Evolutionary conservation across 1,284 basidiomycete genomes (phyloP).

Genomic region (Singerocomus inundabilis): DNA sequence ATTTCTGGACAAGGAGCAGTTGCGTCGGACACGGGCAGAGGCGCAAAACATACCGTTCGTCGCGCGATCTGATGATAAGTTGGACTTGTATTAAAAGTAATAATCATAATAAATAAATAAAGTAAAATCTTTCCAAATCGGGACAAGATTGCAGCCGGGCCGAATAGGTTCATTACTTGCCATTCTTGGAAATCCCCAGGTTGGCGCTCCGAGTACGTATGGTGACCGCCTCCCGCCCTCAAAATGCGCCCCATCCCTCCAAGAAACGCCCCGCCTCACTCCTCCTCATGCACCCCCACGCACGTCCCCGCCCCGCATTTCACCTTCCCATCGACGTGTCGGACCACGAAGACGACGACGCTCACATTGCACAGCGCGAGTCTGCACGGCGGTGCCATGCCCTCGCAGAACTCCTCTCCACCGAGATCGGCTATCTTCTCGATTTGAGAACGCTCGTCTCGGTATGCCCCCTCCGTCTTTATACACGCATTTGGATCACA

Average conservation of each 20-base stretch:
- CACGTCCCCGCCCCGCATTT: constrained; percentile 31
- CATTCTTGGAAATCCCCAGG: too few relatives aligned
- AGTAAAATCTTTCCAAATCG: background rate
- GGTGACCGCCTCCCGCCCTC: constrained; percentile 40
- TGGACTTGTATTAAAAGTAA: constrained; percentile 49
- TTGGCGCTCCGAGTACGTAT: too few relatives aligned
- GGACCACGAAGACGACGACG: constrained; percentile 19
- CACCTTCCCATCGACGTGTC: constrained; percentile 33
- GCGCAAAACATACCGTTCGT: constrained; percentile 54
- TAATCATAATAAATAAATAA: background rate
- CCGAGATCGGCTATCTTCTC: constrained; percentile 77
- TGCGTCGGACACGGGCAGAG: constrained; percentile 55
- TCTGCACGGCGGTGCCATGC: constrained; percentile 60
- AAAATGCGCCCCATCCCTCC: constrained; percentile 13
- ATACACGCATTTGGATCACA: constrained; percentile 23
- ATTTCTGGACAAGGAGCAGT: constrained; percentile 66
- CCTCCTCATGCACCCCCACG: constrained; percentile 31
- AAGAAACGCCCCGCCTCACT: constrained; percentile 27
- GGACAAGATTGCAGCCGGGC: too few relatives aligned
- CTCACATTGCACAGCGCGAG: constrained; percentile 32
- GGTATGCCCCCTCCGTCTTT: constrained; percentile 38
- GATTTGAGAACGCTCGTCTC: constrained; percentile 76
- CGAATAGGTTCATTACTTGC: too few relatives aligned
- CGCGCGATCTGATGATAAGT: constrained; percentile 58
- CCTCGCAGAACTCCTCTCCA: constrained; percentile 76